Evolutionary conservation across 495 filamentous ascomycete species (phyloP), one percentile per base, ranked within the genome.

Genomic region (Cercophora samala): DNA sequence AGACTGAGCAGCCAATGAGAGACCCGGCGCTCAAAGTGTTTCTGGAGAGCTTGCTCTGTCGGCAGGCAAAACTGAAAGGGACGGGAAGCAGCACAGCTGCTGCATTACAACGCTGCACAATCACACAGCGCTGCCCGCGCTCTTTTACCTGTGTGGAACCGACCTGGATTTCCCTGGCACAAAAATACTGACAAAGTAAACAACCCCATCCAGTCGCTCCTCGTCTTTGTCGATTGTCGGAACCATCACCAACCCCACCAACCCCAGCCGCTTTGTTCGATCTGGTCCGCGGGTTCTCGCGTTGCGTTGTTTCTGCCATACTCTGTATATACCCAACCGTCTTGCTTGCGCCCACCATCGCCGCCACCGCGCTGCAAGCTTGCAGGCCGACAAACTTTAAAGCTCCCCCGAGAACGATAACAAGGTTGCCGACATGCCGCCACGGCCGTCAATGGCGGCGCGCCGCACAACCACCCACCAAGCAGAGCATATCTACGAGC

Each of bases 401-500:
- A 46, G 37, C 37, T 1, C 13, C 37, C 37, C 37, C 13, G 15
- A 11, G 37, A 46, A 46, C 37, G 11, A 46, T 2, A 17, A 46
- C 11, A 46, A 46, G 37, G 15, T 46, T 67, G 56, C 53, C 69
- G n/a, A 68, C 23, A 77, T 78, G 74, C 72, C 75, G 71, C 75
- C 74, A 37, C 70, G 74, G 64, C 64, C 72, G 66, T 71, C 75
- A 37, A 68, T 75, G 67, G 75, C 76, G 70, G n/a, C n/a, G 53
- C 77, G 81, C 63, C 74, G 73, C 69, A 75, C 69, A 19, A 55
- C 72, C 37, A 69, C 61, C 66, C 76, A 76, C 65, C 75, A 77
- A 60, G 76, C 73, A 60, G 79, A 82, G 32, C 79, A 79, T 32
- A 72, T 85, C 58, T 84, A 82, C 71, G 78, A 82, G 26, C 64